Conservation (phyloP, 805 yeast species). For the Saturnispora hagleri region DNA sequence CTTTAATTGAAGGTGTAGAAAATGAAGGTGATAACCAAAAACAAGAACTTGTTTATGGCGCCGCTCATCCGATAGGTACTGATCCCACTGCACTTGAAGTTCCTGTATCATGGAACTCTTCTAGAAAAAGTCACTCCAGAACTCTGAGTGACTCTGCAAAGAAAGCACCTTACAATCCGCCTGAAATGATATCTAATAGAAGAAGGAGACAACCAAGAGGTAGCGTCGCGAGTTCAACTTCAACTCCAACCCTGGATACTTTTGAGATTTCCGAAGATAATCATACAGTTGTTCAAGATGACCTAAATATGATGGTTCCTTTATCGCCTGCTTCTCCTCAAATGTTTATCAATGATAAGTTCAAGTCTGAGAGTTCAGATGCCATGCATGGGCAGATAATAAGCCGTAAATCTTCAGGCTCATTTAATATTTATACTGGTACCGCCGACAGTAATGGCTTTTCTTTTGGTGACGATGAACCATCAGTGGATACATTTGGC, state of each 20-base stretch:
- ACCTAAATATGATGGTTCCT: neutral
- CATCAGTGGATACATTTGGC: neutral
- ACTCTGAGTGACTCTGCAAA: neutral
- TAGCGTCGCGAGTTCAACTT: neutral
- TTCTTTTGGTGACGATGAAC: neutral
- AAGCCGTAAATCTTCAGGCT: slow-evolving; percentile 3
- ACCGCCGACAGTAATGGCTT: slow-evolving; percentile 6
- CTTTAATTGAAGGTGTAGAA: neutral
- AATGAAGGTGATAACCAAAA: neutral
- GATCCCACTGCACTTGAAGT: neutral
- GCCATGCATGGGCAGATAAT: neutral
- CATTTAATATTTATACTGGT: slow-evolving; percentile 6
- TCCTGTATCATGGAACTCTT: neutral
- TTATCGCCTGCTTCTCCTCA: slow-evolving; percentile 17
- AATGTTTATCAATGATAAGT: slow-evolving; percentile 21
- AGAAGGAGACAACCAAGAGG: slow-evolving; percentile 21
- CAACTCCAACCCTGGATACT: neutral
- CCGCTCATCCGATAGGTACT: neutral
- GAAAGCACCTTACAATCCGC: slow-evolving; percentile 30
- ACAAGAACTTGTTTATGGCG: neutral
- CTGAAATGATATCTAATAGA: slow-evolving; percentile 61
- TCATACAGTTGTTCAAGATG: slow-evolving; percentile 2
- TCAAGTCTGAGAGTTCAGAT: slow-evolving; percentile 8
- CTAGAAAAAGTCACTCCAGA: neutral
- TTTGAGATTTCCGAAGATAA: slow-evolving; percentile 1